Evolutionary conservation across 208 protist species (phyloP).

Genomic region (Leishmania guyanensis): DNA sequence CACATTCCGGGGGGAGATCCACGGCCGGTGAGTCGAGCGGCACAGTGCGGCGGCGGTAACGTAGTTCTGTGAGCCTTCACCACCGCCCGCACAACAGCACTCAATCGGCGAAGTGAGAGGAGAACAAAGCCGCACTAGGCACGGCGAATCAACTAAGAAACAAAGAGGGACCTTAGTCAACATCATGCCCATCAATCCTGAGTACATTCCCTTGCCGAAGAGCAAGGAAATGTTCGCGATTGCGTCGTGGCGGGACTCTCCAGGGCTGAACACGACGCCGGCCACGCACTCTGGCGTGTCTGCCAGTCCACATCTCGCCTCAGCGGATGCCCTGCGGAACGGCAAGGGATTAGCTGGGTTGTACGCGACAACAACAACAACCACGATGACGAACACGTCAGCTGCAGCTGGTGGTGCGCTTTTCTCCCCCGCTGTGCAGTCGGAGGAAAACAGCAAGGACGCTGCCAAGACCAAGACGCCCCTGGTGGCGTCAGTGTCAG

Average conservation of each 20-base stretch:
- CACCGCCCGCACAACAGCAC: not conserved
- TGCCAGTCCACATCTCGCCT: conserved; percentile 12
- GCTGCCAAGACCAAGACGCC: conserved; percentile 1
- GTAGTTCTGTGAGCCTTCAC: not conserved
- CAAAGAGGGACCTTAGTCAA: conserved; percentile 2
- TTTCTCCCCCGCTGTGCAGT: conserved; percentile 5
- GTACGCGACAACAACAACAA: conserved; percentile 8
- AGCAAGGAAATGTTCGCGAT: conserved; percentile 76
- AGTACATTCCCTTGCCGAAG: conserved; percentile 82
- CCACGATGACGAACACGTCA: conserved; percentile 17
- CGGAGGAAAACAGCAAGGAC: conserved; percentile 11
- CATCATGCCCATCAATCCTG: conserved; percentile 54
- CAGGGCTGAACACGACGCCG: conserved; percentile 21
- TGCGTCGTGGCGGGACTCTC: conserved; percentile 72
- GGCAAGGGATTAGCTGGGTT: not conserved
- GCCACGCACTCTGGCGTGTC: conserved; percentile 12
- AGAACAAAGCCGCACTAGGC: conserved; percentile 9
- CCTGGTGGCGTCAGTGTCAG: conserved; percentile 1
- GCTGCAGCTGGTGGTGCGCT: conserved; percentile 3
- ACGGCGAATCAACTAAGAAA: conserved; percentile 5
- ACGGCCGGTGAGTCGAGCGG: not conserved
- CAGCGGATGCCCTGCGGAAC: conserved; percentile 22
- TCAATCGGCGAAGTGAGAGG: conserved; percentile 4
- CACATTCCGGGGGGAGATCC: not conserved
- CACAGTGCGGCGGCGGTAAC: not conserved